phyloP scores from a whole-genome alignment of 257 asterid genomes.

The Phtheirospermum japonicum region DNA sequence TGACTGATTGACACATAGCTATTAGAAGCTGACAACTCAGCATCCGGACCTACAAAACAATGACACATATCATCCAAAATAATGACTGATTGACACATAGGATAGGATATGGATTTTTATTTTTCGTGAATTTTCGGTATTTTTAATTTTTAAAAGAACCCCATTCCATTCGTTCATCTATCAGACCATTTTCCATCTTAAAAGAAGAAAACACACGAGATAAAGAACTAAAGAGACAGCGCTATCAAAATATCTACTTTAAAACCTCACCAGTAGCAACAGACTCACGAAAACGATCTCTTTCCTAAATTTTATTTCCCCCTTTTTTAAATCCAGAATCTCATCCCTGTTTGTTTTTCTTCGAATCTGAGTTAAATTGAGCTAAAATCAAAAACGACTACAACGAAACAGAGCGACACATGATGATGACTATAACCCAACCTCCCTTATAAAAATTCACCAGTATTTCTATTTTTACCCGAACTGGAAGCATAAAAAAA shows the following conservation, averaged over 20 bases:
- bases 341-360: neutral
- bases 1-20: no score
- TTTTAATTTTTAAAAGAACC: no score
- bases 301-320: slow-evolving; percentile 2
- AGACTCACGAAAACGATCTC: slow-evolving; percentile 22
- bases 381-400: slow-evolving; percentile 5
- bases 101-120: no score
- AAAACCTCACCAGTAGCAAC: slow-evolving; percentile 1
- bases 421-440: slow-evolving; percentile 8
- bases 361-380: neutral
- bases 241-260: neutral
- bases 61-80: no score
- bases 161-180: no score
- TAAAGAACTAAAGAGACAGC: neutral
- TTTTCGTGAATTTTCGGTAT: no score
- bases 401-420: slow-evolving; percentile 33
- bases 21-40: no score
- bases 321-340: slow-evolving; percentile 5
- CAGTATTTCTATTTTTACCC: neutral
- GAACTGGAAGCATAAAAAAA: neutral
- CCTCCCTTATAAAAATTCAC: neutral
- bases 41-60: no score
- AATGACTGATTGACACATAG: no score
- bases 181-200: neutral
- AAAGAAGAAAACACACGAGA: no score